These are phyloP conservation scores for Globisporangium cylindrosporum DNA, from an alignment of 352 stramenopile genomes.

Conservation along the genomic window DNA sequence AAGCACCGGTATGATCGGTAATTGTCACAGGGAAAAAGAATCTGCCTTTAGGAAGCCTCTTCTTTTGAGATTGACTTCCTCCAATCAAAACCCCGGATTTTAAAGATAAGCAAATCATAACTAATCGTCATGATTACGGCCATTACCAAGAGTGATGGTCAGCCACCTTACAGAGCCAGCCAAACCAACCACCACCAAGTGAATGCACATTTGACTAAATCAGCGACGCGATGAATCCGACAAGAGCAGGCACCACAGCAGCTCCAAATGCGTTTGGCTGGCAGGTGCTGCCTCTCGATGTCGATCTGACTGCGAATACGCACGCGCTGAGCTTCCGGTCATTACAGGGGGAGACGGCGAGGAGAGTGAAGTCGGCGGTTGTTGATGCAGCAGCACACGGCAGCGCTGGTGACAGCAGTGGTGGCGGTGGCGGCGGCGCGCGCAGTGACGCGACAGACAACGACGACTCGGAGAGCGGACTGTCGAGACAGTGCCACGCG, in stretches of 20 bases:
- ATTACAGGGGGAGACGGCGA: not conserved
- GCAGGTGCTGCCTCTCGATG: not conserved
- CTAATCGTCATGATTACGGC: not conserved
- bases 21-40: too few relatives aligned
- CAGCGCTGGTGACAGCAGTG: not conserved
- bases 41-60: not conserved
- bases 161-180: not conserved
- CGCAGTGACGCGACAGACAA: not conserved
- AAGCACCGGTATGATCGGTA: too few relatives aligned
- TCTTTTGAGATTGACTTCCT: not conserved
- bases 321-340: not conserved
- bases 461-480: not conserved
- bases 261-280: not conserved
- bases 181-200: not conserved
- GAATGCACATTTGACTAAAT: not conserved
- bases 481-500: not conserved
- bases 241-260: not conserved
- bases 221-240: not conserved
- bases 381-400: not conserved
- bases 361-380: not conserved
- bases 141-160: not conserved
- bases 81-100: not conserved
- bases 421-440: too few relatives aligned
- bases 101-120: not conserved
- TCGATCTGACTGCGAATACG: not conserved